phyloP scores from a whole-genome alignment of 495 filamentous ascomycete genomes.

The Xylaria venustula region DNA sequence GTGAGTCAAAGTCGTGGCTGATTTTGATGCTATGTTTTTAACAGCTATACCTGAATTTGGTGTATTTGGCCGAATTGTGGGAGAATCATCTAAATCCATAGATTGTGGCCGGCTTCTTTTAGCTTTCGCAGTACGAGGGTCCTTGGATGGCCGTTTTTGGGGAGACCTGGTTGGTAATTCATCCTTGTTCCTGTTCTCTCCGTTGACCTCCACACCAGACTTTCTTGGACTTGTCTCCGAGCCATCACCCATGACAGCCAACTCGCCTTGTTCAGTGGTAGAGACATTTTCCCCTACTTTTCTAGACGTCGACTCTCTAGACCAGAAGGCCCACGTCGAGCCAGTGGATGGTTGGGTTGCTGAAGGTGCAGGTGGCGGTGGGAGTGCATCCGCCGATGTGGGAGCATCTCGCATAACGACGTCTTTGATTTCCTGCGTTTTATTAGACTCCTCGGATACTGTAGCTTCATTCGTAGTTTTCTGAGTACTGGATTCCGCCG shows the following conservation, averaged over 20 bases:
- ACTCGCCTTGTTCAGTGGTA: constrained; percentile 57
- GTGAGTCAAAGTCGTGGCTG: constrained; percentile 24
- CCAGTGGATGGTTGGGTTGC: constrained; percentile 36
- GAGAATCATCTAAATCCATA: constrained; percentile 44
- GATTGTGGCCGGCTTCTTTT: constrained; percentile 50
- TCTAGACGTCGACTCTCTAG: constrained; percentile 55
- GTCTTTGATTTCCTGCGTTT: constrained; percentile 31
- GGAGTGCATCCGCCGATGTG: constrained; percentile 16
- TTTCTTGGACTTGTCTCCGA: constrained; percentile 62
- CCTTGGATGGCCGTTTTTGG: constrained; percentile 24
- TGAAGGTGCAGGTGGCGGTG: constrained; percentile 1
- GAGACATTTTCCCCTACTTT: constrained; percentile 29
- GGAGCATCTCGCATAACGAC: constrained; percentile 40
- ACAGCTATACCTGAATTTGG: constrained; percentile 34
- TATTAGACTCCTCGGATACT: constrained; percentile 13
- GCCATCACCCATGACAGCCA: constrained; percentile 65
- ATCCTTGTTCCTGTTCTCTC: constrained; percentile 35
- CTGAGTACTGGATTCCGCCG: constrained; percentile 17
- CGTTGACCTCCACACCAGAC: constrained; percentile 52
- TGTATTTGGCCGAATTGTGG: constrained; percentile 32
- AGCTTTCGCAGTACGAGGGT: constrained; percentile 37
- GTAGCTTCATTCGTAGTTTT: constrained; percentile 19
- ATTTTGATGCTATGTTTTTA: constrained; percentile 21
- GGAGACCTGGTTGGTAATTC: constrained; percentile 30
- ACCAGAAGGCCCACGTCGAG: constrained; percentile 87